These are phyloP conservation scores for Fraxinus floribunda DNA, from an alignment of 305 asterid genomes.

Conservation along the genomic window DNA sequence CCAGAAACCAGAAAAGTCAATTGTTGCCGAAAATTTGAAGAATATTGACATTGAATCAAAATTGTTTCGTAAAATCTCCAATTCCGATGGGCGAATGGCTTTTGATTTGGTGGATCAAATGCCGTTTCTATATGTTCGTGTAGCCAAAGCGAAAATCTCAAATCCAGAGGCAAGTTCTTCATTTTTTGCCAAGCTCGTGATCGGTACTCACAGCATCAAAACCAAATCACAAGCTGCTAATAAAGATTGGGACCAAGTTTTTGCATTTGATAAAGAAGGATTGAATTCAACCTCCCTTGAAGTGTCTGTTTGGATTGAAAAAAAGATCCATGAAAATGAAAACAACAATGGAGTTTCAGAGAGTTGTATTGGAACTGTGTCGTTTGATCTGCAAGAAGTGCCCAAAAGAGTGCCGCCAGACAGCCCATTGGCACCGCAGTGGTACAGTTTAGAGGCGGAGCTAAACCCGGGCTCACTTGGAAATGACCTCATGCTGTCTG, in stretches of 20 bases:
- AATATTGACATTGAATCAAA: no score
- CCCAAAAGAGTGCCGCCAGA: slow-evolving; percentile 90
- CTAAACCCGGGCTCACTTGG: slow-evolving; percentile 39
- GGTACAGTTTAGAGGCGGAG: slow-evolving; percentile 75
- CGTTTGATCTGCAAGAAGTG: slow-evolving; percentile 80
- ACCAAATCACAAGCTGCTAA: slow-evolving; percentile 52
- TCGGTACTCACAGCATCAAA: slow-evolving; percentile 69
- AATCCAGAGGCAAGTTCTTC: slow-evolving; percentile 18
- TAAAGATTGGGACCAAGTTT: slow-evolving; percentile 85
- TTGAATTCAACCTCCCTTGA: slow-evolving; percentile 74
- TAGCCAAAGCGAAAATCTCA: no score
- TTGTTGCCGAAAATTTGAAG: no score
- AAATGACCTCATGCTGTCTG: slow-evolving; percentile 80
- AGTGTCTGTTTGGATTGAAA: slow-evolving; percentile 51
- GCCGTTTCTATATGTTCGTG: no score
- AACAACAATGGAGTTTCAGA: slow-evolving; percentile 23
- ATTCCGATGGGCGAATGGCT: no score
- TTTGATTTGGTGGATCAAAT: no score
- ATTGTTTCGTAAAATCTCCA: no score
- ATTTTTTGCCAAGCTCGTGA: slow-evolving; percentile 60
- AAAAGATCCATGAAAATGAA: slow-evolving; percentile 42
- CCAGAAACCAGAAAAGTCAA: no score
- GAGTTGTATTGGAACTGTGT: slow-evolving; percentile 57
- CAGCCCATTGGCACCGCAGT: slow-evolving; percentile 94
- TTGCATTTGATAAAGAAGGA: slow-evolving; percentile 81